Conservation (phyloP, 2,329 filamentous ascomycete genomes). For the Botryosphaeria dothidea region DNA sequence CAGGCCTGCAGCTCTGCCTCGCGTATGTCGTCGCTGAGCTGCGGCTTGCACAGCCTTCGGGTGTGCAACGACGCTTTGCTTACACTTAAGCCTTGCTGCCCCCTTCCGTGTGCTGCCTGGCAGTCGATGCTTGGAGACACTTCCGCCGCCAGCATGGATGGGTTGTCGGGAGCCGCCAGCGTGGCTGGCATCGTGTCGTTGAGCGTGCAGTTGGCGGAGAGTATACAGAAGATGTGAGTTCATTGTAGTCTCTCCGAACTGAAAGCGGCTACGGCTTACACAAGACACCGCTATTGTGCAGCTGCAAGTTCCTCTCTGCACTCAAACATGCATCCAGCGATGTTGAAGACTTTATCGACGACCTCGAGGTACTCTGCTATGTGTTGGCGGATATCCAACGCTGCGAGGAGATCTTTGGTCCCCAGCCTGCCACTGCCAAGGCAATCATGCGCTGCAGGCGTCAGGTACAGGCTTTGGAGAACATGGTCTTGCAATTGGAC, state of each 20-base stretch:
- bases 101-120: neutral
- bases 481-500: neutral
- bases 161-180: constrained; percentile 37
- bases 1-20: neutral
- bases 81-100: neutral
- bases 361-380: neutral
- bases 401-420: neutral
- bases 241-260: too few species aligned
- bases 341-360: constrained; percentile 1
- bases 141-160: constrained; percentile 30
- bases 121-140: neutral
- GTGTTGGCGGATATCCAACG: neutral
- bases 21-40: neutral
- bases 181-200: constrained; percentile 42
- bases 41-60: neutral
- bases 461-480: neutral
- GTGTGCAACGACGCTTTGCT: neutral
- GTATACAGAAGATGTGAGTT: neutral
- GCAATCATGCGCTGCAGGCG: neutral
- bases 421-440: neutral
- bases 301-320: neutral
- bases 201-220: constrained; percentile 35
- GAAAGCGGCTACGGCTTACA: too few species aligned
- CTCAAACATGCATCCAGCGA: neutral
- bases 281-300: too few species aligned